Percentiles rank a stretch among this genome's conserved stretches.
Evolutionary conservation across 495 filamentous ascomycete genomes (phyloP).

Genomic region (Penicillium canescens): DNA sequence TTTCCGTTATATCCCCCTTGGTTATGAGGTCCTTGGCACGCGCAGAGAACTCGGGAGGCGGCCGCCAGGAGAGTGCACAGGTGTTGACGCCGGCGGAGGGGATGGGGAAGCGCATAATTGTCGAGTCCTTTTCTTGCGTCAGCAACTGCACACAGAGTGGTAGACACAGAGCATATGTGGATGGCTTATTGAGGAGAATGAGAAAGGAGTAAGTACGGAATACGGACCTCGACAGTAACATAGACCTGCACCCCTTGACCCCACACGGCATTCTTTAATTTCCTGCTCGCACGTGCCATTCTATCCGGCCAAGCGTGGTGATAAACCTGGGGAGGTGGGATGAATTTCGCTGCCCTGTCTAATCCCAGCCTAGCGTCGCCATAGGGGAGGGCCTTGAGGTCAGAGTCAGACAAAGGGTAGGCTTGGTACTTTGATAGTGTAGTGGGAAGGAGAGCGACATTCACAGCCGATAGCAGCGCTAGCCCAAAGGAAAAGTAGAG

Average conservation of each 20-base stretch:
- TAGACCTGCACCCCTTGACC: not conserved
- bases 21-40: not conserved
- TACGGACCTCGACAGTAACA: conserved; percentile 2
- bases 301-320: conserved; percentile 1
- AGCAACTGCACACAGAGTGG: not conserved
- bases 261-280: conserved; percentile 1
- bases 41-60: not conserved
- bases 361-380: not conserved
- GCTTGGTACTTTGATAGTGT: conserved; percentile 1
- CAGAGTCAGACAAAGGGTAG: conserved; percentile 1
- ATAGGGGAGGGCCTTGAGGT: not conserved
- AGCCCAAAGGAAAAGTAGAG: not conserved
- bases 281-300: not conserved
- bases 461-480: conserved; percentile 1
- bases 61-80: not conserved
- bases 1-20: not conserved
- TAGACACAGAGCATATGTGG: not conserved
- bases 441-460: not conserved
- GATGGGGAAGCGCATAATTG: conserved; percentile 1
- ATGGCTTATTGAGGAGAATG: no score
- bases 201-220: no score
- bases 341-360: not conserved
- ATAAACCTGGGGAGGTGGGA: not conserved
- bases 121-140: not conserved
- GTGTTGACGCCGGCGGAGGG: not conserved